These are phyloP conservation scores for Gymnopilus dilepis DNA, from an alignment of 768 basidiomycete species.

Conservation along the genomic window DNA sequence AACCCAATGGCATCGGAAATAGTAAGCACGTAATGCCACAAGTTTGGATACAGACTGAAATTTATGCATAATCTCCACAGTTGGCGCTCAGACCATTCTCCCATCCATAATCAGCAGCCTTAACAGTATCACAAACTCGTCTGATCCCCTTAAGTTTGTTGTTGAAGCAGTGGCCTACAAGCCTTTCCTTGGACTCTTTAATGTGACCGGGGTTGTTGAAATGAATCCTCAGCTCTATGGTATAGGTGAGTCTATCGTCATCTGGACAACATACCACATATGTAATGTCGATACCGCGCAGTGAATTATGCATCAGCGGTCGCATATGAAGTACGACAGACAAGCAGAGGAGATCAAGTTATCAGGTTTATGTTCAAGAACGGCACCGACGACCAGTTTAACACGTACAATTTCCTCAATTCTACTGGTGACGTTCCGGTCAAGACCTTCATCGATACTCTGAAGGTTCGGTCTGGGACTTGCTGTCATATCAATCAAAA, in stretches of 20 bases:
- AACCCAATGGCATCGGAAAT: conserved; percentile 67
- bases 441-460: conserved; percentile 50
- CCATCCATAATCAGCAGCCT: conserved; percentile 64
- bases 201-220: conserved; percentile 67
- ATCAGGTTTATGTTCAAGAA: conserved; percentile 76
- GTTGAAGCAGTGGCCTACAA: conserved; percentile 75
- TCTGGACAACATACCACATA: background rate
- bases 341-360: conserved; percentile 52
- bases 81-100: conserved; percentile 69
- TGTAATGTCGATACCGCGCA: conserved; percentile 26
- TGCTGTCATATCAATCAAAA: no score
- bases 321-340: conserved; percentile 63
- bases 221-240: conserved; percentile 58
- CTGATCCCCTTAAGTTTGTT: conserved; percentile 59
- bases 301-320: conserved; percentile 67
- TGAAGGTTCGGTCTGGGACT: conserved; percentile 37
- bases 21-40: conserved; percentile 39
- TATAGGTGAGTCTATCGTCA: conserved; percentile 50
- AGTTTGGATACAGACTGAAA: background rate
- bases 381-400: conserved; percentile 58
- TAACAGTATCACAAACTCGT: conserved; percentile 50
- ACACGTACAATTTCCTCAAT: conserved; percentile 51
- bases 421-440: conserved; percentile 53
- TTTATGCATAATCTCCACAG: conserved; percentile 38
- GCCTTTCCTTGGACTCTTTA: conserved; percentile 78